A percentile compares a stretch with the other conserved stretches of the same genome.
Evolutionary conservation across 1,139 yeast species (phyloP).

Genomic region (Hansenula anomala): DNA sequence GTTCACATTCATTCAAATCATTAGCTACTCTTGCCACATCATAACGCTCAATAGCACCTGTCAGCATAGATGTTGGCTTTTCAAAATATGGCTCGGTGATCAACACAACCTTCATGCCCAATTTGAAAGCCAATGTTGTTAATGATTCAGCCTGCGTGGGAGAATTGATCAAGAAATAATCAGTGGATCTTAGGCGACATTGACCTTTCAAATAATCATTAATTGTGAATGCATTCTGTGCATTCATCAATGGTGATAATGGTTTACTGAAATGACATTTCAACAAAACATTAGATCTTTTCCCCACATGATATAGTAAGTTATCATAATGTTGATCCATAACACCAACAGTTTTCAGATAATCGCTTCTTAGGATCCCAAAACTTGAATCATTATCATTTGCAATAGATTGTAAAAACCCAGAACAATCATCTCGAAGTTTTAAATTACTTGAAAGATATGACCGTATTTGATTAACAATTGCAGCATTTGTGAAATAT

Average conservation of each 20-base stretch:
- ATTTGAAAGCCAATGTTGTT: slow-evolving; percentile 12
- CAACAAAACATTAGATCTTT: background rate
- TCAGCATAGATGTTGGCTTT: slow-evolving; percentile 14
- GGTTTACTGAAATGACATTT: no score
- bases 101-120: slow-evolving; percentile 14
- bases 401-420: slow-evolving; percentile 5
- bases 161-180: slow-evolving; percentile 16
- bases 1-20: slow-evolving; percentile 4
- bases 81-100: slow-evolving; percentile 13
- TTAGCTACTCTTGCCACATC: slow-evolving; percentile 1
- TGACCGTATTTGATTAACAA: background rate
- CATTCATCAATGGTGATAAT: no score
- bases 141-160: slow-evolving; percentile 17
- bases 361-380: slow-evolving; percentile 18
- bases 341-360: slow-evolving; percentile 13
- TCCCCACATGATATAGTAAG: slow-evolving; percentile 8
- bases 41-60: slow-evolving; percentile 6
- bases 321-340: slow-evolving; percentile 7
- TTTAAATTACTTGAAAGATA: background rate
- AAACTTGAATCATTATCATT: background rate
- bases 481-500: background rate
- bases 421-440: slow-evolving; percentile 4
- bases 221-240: no score
- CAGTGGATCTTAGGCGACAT: no score
- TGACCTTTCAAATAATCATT: no score